phyloP scores from a whole-genome alignment of 805 yeast genomes.

The Saccharomycopsis capsularis region DNA sequence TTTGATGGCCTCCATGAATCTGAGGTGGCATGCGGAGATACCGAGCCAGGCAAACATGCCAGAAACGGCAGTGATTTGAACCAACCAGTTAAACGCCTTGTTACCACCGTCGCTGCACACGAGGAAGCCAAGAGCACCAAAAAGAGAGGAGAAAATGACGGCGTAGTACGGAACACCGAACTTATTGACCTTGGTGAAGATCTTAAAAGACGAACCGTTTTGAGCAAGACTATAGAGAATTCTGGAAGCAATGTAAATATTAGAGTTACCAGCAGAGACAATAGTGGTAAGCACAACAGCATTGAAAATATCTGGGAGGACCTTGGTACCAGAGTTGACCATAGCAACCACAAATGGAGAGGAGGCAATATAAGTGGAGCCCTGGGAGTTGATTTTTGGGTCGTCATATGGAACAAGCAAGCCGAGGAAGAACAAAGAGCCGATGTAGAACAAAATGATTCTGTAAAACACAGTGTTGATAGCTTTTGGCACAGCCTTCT shows the following conservation, averaged over 20 bases:
- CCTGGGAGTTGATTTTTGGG: constrained; percentile 33
- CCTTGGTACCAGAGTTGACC: constrained; percentile 46
- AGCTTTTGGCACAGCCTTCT: constrained; percentile 63
- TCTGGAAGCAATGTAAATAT: constrained; percentile 50
- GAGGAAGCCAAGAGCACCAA: constrained; percentile 61
- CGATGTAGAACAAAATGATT: constrained; percentile 53
- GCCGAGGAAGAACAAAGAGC: constrained; percentile 57
- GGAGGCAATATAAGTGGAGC: constrained; percentile 39
- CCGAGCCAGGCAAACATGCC: constrained; percentile 70
- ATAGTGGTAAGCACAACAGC: constrained; percentile 47
- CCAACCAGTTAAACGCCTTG: constrained; percentile 56
- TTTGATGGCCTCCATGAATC: constrained; percentile 62
- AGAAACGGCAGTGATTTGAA: constrained; percentile 70
- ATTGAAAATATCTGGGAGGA: constrained; percentile 49
- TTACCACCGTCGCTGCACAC: constrained; percentile 45
- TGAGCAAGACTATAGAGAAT: constrained; percentile 46
- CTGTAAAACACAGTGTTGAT: constrained; percentile 59
- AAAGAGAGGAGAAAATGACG: constrained; percentile 41
- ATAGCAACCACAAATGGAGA: constrained; percentile 69
- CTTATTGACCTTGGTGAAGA: constrained; percentile 52
- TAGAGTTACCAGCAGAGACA: constrained; percentile 53
- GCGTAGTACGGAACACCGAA: constrained; percentile 67
- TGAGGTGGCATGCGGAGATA: constrained; percentile 55
- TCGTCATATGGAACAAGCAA: constrained; percentile 58
- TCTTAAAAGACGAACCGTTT: constrained; percentile 43